Percentiles rank a stretch among this genome's conserved stretches.
Evolutionary conservation across 2,329 filamentous ascomycete species (phyloP).

Genomic region (Colletotrichum euphorbiae): DNA sequence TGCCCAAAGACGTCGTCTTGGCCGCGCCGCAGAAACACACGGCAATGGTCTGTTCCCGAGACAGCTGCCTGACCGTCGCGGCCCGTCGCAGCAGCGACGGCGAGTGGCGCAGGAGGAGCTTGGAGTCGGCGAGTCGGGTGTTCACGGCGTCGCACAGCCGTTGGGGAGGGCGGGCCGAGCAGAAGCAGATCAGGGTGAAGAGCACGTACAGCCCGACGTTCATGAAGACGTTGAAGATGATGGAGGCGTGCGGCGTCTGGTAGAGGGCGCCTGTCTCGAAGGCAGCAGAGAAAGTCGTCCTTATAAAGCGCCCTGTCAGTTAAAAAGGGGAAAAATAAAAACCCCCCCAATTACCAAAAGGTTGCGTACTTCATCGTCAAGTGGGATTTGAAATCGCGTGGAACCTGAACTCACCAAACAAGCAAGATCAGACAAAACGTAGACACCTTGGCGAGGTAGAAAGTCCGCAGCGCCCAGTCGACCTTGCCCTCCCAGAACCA

Average conservation of each 20-base stretch:
- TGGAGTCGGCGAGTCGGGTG: constrained; percentile 48
- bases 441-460: constrained; percentile 64
- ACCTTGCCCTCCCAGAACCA: constrained; percentile 62
- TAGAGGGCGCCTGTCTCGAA: constrained; percentile 74
- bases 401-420: constrained; percentile 55
- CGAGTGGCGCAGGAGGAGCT: constrained; percentile 42
- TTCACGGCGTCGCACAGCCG: constrained; percentile 50
- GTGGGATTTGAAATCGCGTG: too few species aligned
- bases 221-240: constrained; percentile 76
- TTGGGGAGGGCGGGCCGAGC: constrained; percentile 57
- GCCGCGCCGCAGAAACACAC: constrained; percentile 80
- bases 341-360: too few species aligned
- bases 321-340: too few species aligned
- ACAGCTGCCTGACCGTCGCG: constrained; percentile 64
- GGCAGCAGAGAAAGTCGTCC: constrained; percentile 75
- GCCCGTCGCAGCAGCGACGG: constrained; percentile 47
- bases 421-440: constrained; percentile 60
- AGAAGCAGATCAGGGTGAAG: constrained; percentile 72
- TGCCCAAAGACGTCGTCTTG: constrained; percentile 78
- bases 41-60: constrained; percentile 72
- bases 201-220: constrained; percentile 72
- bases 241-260: constrained; percentile 67
- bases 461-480: constrained; percentile 62
- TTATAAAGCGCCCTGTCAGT: too few species aligned
- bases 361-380: too few species aligned